Percentiles rank a stretch among this genome's conserved stretches.
phyloP scores from a whole-genome alignment of 176 grass and related monocot genomes.

The Carex littledalei region DNA sequence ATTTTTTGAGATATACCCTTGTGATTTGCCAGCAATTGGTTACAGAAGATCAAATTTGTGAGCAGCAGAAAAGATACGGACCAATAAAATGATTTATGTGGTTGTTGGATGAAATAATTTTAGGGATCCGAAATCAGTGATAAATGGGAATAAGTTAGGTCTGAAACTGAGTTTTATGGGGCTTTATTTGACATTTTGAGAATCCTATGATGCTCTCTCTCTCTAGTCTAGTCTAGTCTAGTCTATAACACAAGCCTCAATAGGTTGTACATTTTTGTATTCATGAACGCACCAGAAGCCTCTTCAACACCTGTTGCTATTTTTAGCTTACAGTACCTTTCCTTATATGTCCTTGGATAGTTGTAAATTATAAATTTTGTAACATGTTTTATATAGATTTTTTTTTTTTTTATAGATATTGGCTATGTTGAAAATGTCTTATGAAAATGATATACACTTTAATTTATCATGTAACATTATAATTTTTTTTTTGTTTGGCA shows the following conservation, averaged over 20 bases:
- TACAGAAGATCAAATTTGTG: neutral
- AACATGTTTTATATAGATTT: neutral
- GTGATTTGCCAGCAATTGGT: neutral
- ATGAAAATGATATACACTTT: neutral
- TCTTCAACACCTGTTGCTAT: neutral
- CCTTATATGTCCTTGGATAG: neutral
- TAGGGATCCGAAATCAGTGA: conserved; percentile 12
- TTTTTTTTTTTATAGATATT: neutral
- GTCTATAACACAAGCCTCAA: neutral
- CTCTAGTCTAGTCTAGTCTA: neutral
- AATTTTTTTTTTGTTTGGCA: neutral
- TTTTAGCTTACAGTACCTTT: neutral
- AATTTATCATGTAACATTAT: neutral
- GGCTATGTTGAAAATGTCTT: neutral
- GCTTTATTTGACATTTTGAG: conserved; percentile 3
- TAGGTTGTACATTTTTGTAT: neutral
- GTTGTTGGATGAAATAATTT: conserved; percentile 11
- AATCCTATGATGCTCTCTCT: conserved; percentile 13
- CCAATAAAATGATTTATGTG: neutral
- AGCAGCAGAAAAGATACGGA: neutral
- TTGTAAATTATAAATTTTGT: neutral
- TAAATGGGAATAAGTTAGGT: conserved; percentile 3
- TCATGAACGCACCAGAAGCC: neutral
- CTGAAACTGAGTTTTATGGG: neutral
- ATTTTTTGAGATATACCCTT: no score